Evolutionary conservation across 495 filamentous ascomycete genomes (phyloP).

Genomic region (Choiromyces venosus): DNA sequence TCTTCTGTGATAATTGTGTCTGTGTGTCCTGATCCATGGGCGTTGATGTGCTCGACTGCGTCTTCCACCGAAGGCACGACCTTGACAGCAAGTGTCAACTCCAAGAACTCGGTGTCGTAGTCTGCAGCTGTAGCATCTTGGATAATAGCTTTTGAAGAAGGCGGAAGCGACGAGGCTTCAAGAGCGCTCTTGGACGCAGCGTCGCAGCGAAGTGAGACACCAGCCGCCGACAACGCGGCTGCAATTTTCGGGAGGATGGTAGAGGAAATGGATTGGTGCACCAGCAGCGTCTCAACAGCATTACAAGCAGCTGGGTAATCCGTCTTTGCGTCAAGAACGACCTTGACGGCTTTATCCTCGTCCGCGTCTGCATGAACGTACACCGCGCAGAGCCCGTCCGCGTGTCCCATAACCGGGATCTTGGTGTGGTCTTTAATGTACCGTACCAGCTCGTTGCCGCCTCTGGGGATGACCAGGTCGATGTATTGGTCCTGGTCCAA

Average conservation of each 20-base stretch:
- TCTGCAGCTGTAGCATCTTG: slow-evolving; percentile 63
- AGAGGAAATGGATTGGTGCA: slow-evolving; percentile 65
- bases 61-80: slow-evolving; percentile 61
- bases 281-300: slow-evolving; percentile 77
- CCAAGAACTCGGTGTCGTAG: slow-evolving; percentile 84
- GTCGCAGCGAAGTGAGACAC: slow-evolving; percentile 84
- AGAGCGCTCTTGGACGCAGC: slow-evolving; percentile 58
- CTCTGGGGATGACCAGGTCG: slow-evolving; percentile 90
- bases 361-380: slow-evolving; percentile 82
- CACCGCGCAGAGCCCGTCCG: slow-evolving; percentile 85
- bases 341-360: slow-evolving; percentile 61
- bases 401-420: slow-evolving; percentile 94
- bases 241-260: slow-evolving; percentile 68
- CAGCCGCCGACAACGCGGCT: slow-evolving; percentile 62
- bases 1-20: slow-evolving; percentile 79
- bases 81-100: slow-evolving; percentile 78
- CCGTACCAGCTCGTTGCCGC: slow-evolving; percentile 86
- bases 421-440: slow-evolving; percentile 84
- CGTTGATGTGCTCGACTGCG: slow-evolving; percentile 84
- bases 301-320: slow-evolving; percentile 98
- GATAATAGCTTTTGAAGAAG: slow-evolving; percentile 48
- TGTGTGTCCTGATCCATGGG: slow-evolving; percentile 88
- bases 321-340: slow-evolving; percentile 86
- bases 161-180: slow-evolving; percentile 41
- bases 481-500: slow-evolving; percentile 78